Conservation (phyloP, 2,329 filamentous ascomycete species). For the Calycina marina region DNA sequence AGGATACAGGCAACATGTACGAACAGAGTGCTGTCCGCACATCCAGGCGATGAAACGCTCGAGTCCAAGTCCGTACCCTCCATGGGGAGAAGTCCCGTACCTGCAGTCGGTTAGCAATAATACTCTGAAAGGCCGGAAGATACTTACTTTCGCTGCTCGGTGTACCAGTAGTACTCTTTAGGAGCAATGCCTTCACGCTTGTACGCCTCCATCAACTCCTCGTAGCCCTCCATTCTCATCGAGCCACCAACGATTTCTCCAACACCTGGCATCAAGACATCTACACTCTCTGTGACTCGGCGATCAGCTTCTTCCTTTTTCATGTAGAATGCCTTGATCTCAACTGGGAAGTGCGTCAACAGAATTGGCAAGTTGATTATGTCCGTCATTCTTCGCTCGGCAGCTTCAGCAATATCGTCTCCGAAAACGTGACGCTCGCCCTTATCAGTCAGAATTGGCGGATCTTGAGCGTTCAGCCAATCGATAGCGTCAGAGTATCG, state of each 20-base stretch:
- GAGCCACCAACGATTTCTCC: slow-evolving; percentile 93
- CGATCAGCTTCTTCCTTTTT: slow-evolving; percentile 66
- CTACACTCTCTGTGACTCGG: slow-evolving; percentile 85
- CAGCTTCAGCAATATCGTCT: slow-evolving; percentile 95
- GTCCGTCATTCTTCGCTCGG: slow-evolving; percentile 94
- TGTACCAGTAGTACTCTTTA: slow-evolving; percentile 94
- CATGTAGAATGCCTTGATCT: slow-evolving; percentile 99
- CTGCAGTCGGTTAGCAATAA: slow-evolving; percentile 28
- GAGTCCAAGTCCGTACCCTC: slow-evolving; percentile 72
- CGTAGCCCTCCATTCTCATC: slow-evolving; percentile 89
- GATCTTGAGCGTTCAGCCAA: slow-evolving; percentile 77
- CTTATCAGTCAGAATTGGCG: slow-evolving; percentile 76
- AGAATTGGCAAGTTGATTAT: slow-evolving; percentile 91
- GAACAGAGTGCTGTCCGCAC: slow-evolving; percentile 47
- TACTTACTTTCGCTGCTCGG: slow-evolving; percentile 75
- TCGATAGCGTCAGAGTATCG: slow-evolving; percentile 86
- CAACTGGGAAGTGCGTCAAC: slow-evolving; percentile 89
- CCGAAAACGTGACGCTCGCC: slow-evolving; percentile 81
- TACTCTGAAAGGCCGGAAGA: not conserved
- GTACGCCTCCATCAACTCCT: slow-evolving; percentile 81
- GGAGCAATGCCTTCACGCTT: slow-evolving; percentile 75
- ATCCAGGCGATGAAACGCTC: slow-evolving; percentile 61
- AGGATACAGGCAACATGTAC: slow-evolving; percentile 60
- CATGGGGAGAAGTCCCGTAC: slow-evolving; percentile 80
- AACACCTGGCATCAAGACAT: slow-evolving; percentile 76